Percentiles rank a stretch among this genome's conserved stretches.
phyloP scores from a whole-genome alignment of 495 filamentous ascomycete species.

The Podospora tetraspora region DNA sequence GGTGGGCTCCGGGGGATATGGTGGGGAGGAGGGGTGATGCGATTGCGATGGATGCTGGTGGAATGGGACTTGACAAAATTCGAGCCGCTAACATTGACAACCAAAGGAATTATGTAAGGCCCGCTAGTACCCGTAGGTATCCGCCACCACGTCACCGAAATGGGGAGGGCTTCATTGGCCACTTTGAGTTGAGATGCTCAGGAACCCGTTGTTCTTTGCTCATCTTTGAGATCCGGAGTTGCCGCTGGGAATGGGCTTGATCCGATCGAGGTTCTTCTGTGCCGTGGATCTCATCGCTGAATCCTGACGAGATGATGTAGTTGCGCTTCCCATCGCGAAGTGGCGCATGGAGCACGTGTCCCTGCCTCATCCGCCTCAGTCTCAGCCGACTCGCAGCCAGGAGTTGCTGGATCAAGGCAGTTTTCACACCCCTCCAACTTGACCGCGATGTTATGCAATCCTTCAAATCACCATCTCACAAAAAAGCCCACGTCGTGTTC shows the following conservation, averaged over 20 bases:
- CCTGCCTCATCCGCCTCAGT: neutral
- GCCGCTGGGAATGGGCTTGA: neutral
- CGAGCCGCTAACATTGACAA: neutral
- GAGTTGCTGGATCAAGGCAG: neutral
- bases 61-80: slow-evolving; percentile 6
- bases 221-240: neutral
- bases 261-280: neutral
- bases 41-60: neutral
- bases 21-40: neutral
- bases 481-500: neutral
- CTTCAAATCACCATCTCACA: neutral
- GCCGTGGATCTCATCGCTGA: neutral
- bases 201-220: neutral
- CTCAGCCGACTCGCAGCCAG: neutral
- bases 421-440: neutral
- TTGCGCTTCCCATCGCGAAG: neutral
- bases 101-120: slow-evolving; percentile 18
- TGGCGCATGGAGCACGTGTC: neutral
- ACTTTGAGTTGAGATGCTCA: neutral
- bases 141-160: slow-evolving; percentile 8
- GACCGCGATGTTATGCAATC: neutral
- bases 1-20: neutral
- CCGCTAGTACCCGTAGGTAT: slow-evolving; percentile 18
- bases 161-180: neutral
- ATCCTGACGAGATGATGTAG: neutral